Evolutionary conservation across 495 filamentous ascomycete genomes (phyloP).

Genomic region (Jackrogersella minutella): DNA sequence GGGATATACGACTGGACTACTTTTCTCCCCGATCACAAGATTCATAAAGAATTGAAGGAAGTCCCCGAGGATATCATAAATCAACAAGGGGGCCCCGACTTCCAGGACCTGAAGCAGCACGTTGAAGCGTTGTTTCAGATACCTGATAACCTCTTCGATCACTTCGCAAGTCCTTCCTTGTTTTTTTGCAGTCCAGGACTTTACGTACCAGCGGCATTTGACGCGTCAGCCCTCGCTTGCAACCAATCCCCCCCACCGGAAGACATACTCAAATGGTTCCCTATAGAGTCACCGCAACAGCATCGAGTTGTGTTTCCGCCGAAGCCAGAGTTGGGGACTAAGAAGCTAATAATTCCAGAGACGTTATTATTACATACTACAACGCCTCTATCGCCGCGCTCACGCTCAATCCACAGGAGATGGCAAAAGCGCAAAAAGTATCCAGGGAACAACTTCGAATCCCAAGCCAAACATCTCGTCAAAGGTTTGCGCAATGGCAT

Average conservation of each 20-base stretch:
- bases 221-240: constrained; percentile 20
- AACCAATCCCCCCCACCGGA: constrained; percentile 2
- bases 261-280: not conserved
- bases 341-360: constrained; percentile 49
- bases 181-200: constrained; percentile 60
- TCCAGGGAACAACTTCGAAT: constrained; percentile 42
- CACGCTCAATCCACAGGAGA: not conserved
- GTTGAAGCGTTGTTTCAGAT: constrained; percentile 48
- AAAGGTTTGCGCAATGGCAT: constrained; percentile 50
- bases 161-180: constrained; percentile 60
- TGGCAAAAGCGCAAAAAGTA: constrained; percentile 17
- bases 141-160: constrained; percentile 57
- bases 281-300: constrained; percentile 35
- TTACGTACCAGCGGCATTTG: constrained; percentile 49
- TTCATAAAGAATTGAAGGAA: constrained; percentile 36
- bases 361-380: constrained; percentile 48
- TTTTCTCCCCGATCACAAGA: constrained; percentile 55
- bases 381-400: constrained; percentile 8
- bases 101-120: constrained; percentile 41
- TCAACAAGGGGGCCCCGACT: constrained; percentile 13
- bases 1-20: constrained; percentile 64
- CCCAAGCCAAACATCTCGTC: constrained; percentile 49
- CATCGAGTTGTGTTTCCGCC: constrained; percentile 50
- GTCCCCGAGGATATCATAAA: constrained; percentile 17
- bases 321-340: no score